phyloP scores from a whole-genome alignment of 139 green algal genomes.

The Chlamydomonas incerta region DNA sequence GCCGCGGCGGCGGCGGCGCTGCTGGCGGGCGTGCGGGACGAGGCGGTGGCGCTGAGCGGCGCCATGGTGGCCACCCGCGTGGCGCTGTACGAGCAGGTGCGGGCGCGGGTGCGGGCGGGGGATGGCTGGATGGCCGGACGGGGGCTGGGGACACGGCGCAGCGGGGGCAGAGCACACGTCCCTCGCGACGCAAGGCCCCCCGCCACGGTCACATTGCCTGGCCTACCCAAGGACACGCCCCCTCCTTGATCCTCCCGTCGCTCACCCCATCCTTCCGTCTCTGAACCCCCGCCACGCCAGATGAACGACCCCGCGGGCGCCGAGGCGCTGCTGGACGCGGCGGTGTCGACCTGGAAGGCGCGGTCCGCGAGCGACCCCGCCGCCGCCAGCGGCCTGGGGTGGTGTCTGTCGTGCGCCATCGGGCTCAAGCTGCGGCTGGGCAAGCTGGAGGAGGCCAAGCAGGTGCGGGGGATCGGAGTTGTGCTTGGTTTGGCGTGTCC shows the following conservation, averaged over 20 bases:
- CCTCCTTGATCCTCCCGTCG: too few relatives aligned
- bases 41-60: conserved; percentile 14
- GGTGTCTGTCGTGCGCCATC: conserved; percentile 74
- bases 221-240: too few relatives aligned
- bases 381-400: conserved; percentile 37
- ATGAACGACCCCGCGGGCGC: conserved; percentile 58
- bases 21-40: neutral
- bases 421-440: conserved; percentile 71
- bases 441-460: conserved; percentile 47
- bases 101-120: neutral
- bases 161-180: too few relatives aligned
- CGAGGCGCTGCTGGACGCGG: conserved; percentile 58
- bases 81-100: conserved; percentile 65
- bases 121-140: neutral
- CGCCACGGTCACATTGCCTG: too few relatives aligned
- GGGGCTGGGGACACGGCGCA: too few relatives aligned
- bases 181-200: too few relatives aligned
- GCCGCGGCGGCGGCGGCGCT: conserved; percentile 10
- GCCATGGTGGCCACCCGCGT: conserved; percentile 73
- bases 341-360: conserved; percentile 55
- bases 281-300: conserved; percentile 1
- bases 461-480: too few relatives aligned
- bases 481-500: too few relatives aligned
- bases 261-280: too few relatives aligned
- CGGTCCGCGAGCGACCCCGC: conserved; percentile 16